phyloP scores from a whole-genome alignment of 495 filamentous ascomycete genomes.

The Pyrenula aspistea region DNA sequence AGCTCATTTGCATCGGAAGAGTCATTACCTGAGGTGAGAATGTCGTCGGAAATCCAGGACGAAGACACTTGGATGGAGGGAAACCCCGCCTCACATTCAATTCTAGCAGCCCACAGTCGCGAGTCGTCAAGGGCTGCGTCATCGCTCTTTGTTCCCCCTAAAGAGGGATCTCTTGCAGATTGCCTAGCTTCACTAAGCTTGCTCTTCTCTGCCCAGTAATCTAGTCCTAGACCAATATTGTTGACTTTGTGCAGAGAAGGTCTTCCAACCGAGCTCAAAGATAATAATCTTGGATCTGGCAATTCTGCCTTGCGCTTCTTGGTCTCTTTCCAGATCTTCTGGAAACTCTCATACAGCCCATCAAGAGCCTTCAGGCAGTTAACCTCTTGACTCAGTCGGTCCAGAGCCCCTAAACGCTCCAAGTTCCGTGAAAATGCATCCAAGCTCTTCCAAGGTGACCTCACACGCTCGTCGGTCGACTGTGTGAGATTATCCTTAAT shows the following conservation, averaged over 20 bases:
- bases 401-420: slow-evolving; percentile 62
- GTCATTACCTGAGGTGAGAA: neutral
- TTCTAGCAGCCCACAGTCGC: slow-evolving; percentile 23
- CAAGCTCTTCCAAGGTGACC: slow-evolving; percentile 42
- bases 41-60: neutral
- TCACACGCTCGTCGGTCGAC: slow-evolving; percentile 22
- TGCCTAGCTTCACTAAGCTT: slow-evolving; percentile 28
- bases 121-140: neutral
- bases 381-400: slow-evolving; percentile 68
- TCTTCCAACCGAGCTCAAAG: slow-evolving; percentile 47
- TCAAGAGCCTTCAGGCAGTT: slow-evolving; percentile 85
- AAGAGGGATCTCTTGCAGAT: slow-evolving; percentile 8
- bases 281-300: slow-evolving; percentile 38
- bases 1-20: neutral
- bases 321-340: slow-evolving; percentile 41
- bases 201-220: slow-evolving; percentile 72
- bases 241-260: slow-evolving; percentile 66
- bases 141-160: slow-evolving; percentile 9
- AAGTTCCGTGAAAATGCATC: slow-evolving; percentile 69
- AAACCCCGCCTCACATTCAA: slow-evolving; percentile 37
- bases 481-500: slow-evolving; percentile 37
- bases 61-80: slow-evolving; percentile 31
- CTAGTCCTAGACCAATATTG: slow-evolving; percentile 62
- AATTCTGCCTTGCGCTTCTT: slow-evolving; percentile 29
- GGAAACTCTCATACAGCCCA: slow-evolving; percentile 63